phyloP scores from a whole-genome alignment of 139 green algal species.

The Tetradesmus lagerheimii region DNA sequence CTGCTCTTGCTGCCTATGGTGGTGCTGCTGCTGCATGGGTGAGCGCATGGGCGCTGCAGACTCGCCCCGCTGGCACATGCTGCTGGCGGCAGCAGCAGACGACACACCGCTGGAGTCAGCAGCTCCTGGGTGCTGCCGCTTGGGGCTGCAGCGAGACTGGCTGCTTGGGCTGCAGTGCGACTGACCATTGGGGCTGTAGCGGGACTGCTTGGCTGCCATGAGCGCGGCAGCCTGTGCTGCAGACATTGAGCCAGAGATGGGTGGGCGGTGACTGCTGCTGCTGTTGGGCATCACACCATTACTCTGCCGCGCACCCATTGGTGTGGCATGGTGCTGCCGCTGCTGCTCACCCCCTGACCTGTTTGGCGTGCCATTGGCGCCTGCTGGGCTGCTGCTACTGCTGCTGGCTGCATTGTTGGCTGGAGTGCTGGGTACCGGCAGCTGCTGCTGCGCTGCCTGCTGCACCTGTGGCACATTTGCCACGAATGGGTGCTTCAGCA shows the following conservation, averaged over 20 bases:
- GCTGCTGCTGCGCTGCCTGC: neutral
- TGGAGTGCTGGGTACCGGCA: neutral
- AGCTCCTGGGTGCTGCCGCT: neutral
- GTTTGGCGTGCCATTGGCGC: neutral
- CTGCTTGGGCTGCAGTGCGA: neutral
- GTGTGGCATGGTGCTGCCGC: neutral
- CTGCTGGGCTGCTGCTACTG: constrained; percentile 33
- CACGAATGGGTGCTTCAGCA: constrained; percentile 88
- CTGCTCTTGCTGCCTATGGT: constrained; percentile 26
- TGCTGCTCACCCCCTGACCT: neutral
- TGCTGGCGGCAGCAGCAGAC: neutral
- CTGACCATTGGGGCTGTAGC: neutral
- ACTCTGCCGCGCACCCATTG: neutral
- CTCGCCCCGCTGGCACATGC: constrained; percentile 9
- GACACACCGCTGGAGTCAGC: neutral
- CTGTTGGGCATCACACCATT: neutral
- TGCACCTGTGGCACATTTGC: constrained; percentile 9
- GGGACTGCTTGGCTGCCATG: neutral
- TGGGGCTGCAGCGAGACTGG: neutral
- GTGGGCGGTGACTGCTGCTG: neutral
- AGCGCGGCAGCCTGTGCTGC: constrained; percentile 22
- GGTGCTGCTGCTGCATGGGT: constrained; percentile 41
- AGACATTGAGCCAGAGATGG: neutral
- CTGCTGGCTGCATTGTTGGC: neutral
- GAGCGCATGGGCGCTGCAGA: constrained; percentile 9